These are phyloP conservation scores for Vigna angularis DNA, from an alignment of 306 rosid genomes.

Conservation along the genomic window DNA sequence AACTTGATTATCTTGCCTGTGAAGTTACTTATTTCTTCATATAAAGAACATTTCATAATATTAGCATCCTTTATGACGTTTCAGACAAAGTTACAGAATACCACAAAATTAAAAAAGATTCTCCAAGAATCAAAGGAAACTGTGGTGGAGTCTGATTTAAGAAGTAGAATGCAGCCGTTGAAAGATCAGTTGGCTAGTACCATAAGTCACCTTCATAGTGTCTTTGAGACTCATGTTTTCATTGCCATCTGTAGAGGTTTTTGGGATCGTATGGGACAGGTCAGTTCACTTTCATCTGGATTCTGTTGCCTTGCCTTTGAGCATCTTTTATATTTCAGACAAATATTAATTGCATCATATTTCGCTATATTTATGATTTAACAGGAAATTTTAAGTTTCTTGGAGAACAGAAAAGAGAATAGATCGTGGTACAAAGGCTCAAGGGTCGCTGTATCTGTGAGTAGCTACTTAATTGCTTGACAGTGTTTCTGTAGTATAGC, in stretches of 20 bases:
- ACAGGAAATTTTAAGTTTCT: constrained; percentile 92
- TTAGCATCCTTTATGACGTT: constrained; percentile 44
- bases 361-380: constrained; percentile 23
- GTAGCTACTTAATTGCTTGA: constrained; percentile 41
- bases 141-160: constrained; percentile 80
- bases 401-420: constrained; percentile 94
- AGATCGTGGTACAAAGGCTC: constrained; percentile 96
- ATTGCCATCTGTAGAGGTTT: constrained; percentile 85
- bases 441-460: constrained; percentile 81
- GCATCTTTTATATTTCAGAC: not conserved
- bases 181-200: constrained; percentile 76
- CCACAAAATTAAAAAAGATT: constrained; percentile 91
- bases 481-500: not conserved
- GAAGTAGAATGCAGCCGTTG: constrained; percentile 82
- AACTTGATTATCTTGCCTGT: not conserved
- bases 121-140: constrained; percentile 95
- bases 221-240: constrained; percentile 80
- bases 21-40: constrained; percentile 6
- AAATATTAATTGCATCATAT: constrained; percentile 9
- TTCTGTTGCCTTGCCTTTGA: not conserved
- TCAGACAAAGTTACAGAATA: constrained; percentile 83
- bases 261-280: constrained; percentile 99
- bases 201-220: constrained; percentile 71
- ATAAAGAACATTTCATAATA: not conserved
- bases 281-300: constrained; percentile 37